Evolutionary conservation across 768 basidiomycete genomes (phyloP), one percentile per base, ranked within the genome.

Genomic region (Cystobasidium tubakii): DNA sequence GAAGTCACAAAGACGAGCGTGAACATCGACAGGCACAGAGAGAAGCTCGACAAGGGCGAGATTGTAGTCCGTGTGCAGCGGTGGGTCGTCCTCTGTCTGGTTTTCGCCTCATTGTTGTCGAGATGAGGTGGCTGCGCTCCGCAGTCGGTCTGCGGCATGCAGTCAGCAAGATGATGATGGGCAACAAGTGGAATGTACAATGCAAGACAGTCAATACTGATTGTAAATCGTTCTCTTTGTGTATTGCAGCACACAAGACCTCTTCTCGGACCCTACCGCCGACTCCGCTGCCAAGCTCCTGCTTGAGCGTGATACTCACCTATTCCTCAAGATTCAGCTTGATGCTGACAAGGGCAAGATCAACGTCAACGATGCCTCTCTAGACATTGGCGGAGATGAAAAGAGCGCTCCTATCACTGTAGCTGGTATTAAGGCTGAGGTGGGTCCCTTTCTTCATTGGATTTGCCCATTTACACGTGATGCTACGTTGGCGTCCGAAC

Each of bases 31-130:
- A 67, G 53, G 31, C 66, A 67, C 66, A 67, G 66, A 53, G 44
- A 67, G 39, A 42, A 29, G 39, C 66, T 67, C 44, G 66, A 67
- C 44, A 67, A 67, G 34, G 66, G 66, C 10, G 66, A 67, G 29
- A 67, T 67, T 29, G 53, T 67, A 12, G 50, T 67, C 29, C 66
- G 66, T 39, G 66, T 67, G 21, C 66, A 67, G 66, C 44, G 66
- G 66, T 67, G 44, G 42, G 63, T 65, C 34, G 4, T 1, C 2
- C 25, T 13, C 7, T 43, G 15, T 65, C 10, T 33, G 3, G 33
- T 25, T 43, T n/a, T 33, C 63, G 33, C 7, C 21, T 31, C 7
- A 4, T 12, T 62, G 17, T 12, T 62, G 31, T 62, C 21, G 10
- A 6, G 39, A 6, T 15, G 39, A 55, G n/a, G 57, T 31, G 57